Evolutionary conservation across 1,139 yeast genomes (phyloP).

Genomic region (Diutina sp.): DNA sequence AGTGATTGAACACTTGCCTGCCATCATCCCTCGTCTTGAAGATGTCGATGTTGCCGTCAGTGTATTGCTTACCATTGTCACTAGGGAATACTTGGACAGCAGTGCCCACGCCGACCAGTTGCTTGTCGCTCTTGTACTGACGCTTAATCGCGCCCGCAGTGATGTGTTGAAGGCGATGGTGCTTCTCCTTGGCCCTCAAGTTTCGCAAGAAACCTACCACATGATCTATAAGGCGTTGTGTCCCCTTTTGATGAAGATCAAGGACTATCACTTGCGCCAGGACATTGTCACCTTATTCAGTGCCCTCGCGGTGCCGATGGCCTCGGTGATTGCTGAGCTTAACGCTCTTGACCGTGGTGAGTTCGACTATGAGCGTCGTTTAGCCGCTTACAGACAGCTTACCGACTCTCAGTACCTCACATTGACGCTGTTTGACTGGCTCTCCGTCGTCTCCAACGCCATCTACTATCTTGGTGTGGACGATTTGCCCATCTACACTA

Average conservation of each 20-base stretch:
- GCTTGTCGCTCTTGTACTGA: background rate
- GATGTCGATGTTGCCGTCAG: background rate
- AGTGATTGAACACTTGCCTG: background rate
- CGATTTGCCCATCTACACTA: conserved; percentile 72
- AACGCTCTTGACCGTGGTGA: conserved; percentile 15
- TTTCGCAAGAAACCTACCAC: background rate
- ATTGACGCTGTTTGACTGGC: conserved; percentile 56
- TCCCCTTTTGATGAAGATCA: background rate
- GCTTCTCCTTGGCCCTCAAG: background rate
- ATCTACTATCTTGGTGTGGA: conserved; percentile 67
- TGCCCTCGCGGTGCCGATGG: background rate
- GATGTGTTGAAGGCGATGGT: background rate
- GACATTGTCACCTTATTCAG: background rate
- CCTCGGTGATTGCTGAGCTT: background rate
- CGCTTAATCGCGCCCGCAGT: background rate
- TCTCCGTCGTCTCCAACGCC: conserved; percentile 58
- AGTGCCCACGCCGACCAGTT: background rate
- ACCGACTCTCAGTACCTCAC: conserved; percentile 39
- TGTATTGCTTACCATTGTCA: background rate
- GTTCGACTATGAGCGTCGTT: conserved; percentile 67
- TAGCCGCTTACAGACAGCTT: conserved; percentile 52
- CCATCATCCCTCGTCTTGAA: background rate
- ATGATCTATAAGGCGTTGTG: background rate
- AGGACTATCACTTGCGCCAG: background rate
- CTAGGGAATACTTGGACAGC: background rate